phyloP scores from a whole-genome alignment of 148 eudicot species.

The Cornus controversa region DNA sequence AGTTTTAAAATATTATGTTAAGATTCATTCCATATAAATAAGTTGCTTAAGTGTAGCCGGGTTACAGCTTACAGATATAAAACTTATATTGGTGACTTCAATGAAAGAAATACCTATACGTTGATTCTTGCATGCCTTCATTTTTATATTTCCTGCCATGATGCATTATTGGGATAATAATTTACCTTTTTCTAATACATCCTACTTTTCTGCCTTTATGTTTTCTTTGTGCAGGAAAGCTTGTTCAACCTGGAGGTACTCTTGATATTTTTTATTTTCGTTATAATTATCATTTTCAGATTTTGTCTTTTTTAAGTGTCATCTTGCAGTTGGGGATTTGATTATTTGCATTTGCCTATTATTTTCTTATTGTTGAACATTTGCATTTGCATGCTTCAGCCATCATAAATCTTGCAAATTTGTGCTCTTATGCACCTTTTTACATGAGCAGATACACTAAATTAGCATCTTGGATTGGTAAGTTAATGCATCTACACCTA shows the following conservation, averaged over 20 bases:
- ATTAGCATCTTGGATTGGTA: no score
- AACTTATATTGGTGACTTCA: neutral
- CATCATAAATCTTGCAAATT: neutral
- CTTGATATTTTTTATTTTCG: conserved; percentile 15
- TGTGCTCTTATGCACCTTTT: neutral
- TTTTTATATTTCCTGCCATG: conserved; percentile 1
- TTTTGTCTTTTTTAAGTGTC: neutral
- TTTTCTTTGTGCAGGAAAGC: conserved; percentile 66
- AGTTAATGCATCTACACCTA: no score
- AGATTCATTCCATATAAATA: neutral
- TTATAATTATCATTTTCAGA: conserved; percentile 10
- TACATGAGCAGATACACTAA: neutral
- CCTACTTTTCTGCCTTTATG: conserved; percentile 5
- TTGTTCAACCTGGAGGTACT: conserved; percentile 80
- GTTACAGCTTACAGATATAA: conserved; percentile 7
- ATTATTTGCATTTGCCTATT: neutral
- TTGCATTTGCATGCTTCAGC: conserved; percentile 5
- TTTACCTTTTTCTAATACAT: conserved; percentile 1
- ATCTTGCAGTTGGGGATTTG: neutral
- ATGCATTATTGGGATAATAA: neutral
- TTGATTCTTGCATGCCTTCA: neutral
- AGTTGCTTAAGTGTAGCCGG: neutral
- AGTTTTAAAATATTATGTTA: neutral
- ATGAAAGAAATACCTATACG: neutral
- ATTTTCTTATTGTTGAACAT: neutral